Conservation (phyloP, 1,284 basidiomycete species). For the Meira miltonrushii region DNA sequence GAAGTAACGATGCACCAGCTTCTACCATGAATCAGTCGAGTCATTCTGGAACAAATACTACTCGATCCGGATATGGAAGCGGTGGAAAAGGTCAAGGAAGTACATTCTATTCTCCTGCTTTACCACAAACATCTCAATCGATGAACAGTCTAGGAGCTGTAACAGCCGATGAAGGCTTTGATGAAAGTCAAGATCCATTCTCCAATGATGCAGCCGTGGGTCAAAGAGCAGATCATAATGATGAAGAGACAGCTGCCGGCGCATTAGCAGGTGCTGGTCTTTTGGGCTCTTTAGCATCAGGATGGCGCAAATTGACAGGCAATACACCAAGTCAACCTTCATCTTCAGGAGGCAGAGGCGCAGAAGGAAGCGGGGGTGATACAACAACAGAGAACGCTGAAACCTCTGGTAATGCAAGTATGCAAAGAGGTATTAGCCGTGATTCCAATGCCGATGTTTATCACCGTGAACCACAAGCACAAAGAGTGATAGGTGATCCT, state of each 20-base stretch:
- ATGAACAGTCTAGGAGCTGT: neutral
- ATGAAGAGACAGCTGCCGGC: conserved; percentile 18
- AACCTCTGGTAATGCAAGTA: conserved; percentile 1
- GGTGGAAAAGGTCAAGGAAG: neutral
- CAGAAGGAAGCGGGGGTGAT: conserved; percentile 2
- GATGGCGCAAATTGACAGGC: conserved; percentile 33
- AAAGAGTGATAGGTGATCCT: neutral
- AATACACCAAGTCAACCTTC: conserved; percentile 7
- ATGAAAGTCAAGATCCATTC: conserved; percentile 26
- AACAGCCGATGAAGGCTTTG: neutral
- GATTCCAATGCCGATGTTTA: neutral
- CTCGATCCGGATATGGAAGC: neutral
- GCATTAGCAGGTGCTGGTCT: conserved; percentile 26
- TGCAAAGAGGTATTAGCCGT: conserved; percentile 3
- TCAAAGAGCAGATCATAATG: conserved; percentile 52
- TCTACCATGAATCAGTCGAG: neutral
- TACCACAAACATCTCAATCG: neutral
- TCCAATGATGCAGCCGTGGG: conserved; percentile 54
- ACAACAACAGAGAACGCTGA: conserved; percentile 3
- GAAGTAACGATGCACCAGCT: neutral
- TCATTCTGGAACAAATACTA: neutral
- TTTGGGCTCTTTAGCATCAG: conserved; percentile 28
- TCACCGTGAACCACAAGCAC: neutral
- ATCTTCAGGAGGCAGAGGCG: neutral
- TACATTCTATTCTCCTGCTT: neutral